A percentile compares a stretch with the other conserved stretches of the same genome.
Evolutionary conservation across 495 filamentous ascomycete species (phyloP).

Genomic region (Delitschia confertaspora): DNA sequence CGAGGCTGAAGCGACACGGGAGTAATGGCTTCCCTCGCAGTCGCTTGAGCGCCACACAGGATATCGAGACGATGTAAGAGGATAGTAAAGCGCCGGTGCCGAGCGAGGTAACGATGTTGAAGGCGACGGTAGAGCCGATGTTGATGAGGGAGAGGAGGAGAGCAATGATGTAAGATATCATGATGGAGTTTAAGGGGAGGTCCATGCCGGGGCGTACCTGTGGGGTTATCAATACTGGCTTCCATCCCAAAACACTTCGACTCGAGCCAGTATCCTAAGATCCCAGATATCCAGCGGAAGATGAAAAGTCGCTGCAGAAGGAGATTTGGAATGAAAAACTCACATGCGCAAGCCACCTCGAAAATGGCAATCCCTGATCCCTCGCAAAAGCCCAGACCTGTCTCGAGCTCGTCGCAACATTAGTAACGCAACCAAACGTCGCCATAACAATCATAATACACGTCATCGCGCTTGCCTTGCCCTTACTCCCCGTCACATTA

Average conservation of each 20-base stretch:
- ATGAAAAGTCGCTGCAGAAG: too few species aligned
- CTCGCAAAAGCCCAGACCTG: constrained; percentile 26
- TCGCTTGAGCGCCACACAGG: constrained; percentile 20
- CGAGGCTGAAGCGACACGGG: constrained; percentile 20
- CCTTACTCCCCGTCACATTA: constrained; percentile 20
- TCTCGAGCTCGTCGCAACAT: constrained; percentile 34
- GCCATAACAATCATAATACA: constrained; percentile 33
- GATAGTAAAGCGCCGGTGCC: constrained; percentile 16
- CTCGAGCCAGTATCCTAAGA: too few species aligned
- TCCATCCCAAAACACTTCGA: too few species aligned
- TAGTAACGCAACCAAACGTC: constrained; percentile 37
- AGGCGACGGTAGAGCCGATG: constrained; percentile 47
- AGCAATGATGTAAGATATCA: constrained; percentile 42
- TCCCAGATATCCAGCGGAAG: too few species aligned
- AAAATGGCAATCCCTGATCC: constrained; percentile 24
- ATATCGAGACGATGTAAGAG: constrained; percentile 26
- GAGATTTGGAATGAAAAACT: too few species aligned
- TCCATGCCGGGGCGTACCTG: constrained; percentile 35
- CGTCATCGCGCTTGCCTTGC: constrained; percentile 23
- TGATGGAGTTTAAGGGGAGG: constrained; percentile 47
- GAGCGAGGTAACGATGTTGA: constrained; percentile 47
- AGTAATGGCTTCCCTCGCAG: constrained; percentile 17
- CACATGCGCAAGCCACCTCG: constrained; percentile 43
- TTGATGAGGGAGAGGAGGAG: constrained; percentile 52
- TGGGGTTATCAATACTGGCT: too few species aligned